Conservation (phyloP, 768 basidiomycete species). For the Lentinula guzmanii region DNA sequence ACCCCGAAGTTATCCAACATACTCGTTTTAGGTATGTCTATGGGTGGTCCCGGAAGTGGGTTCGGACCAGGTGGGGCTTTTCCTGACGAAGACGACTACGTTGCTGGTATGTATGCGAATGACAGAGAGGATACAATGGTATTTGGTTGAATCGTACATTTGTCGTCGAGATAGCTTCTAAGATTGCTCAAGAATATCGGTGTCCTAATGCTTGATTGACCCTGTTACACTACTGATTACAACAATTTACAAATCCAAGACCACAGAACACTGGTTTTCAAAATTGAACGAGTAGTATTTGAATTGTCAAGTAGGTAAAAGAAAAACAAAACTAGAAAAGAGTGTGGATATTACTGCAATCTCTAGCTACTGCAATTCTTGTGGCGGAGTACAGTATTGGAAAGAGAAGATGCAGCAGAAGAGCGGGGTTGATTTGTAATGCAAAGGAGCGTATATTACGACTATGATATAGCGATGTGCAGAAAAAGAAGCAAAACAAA, state of each 20-base stretch:
- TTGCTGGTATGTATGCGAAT: neutral
- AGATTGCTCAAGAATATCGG: too few relatives aligned
- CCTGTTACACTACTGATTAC: too few relatives aligned
- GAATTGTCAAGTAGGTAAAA: neutral
- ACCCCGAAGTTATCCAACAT: too few relatives aligned
- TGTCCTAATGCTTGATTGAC: too few relatives aligned
- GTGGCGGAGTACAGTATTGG: neutral
- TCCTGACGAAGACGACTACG: conserved; percentile 1
- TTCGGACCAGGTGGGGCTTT: neutral
- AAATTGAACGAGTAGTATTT: neutral
- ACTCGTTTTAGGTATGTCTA: neutral
- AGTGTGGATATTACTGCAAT: neutral
- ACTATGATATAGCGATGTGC: neutral
- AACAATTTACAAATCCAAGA: too few relatives aligned
- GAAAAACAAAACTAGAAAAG: conserved; percentile 1
- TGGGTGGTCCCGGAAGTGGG: neutral
- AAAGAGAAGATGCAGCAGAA: too few relatives aligned
- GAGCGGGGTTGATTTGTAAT: neutral
- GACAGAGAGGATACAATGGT: conserved; percentile 1
- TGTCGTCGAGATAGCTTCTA: neutral
- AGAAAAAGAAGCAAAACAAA: neutral
- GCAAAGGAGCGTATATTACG: neutral
- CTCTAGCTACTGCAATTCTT: neutral
- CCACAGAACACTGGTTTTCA: too few relatives aligned
- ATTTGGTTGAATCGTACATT: neutral